phyloP scores from a whole-genome alignment of 2,329 filamentous ascomycete species.

The Ciborinia camelliae region DNA sequence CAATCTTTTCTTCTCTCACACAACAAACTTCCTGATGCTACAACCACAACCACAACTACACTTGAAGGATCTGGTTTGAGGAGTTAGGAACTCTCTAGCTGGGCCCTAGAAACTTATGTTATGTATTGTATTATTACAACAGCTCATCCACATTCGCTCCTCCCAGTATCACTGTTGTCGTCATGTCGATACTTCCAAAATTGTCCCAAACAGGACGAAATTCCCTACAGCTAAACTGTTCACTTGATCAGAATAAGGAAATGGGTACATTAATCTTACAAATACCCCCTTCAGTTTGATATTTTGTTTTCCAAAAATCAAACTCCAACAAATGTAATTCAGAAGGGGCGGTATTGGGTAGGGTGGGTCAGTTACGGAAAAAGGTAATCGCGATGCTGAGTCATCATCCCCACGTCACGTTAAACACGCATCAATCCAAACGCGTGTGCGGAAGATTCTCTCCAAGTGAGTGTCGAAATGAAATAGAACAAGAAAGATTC shows the following conservation, averaged over 20 bases:
- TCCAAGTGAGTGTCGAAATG: neutral
- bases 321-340: neutral
- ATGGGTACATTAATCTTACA: neutral
- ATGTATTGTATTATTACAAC: neutral
- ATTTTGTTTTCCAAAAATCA: neutral
- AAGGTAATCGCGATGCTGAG: neutral
- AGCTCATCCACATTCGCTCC: too few relatives aligned
- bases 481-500: neutral
- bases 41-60: neutral
- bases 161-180: neutral
- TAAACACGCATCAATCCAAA: neutral
- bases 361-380: neutral
- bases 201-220: neutral
- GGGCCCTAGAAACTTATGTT: neutral
- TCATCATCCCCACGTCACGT: conserved; percentile 9
- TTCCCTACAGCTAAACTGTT: too few relatives aligned
- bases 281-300: neutral
- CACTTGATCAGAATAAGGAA: neutral
- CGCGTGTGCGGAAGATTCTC: neutral
- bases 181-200: neutral
- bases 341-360: too few relatives aligned
- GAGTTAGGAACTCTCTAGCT: neutral
- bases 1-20: neutral
- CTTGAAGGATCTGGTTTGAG: neutral
- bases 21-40: too few relatives aligned